Evolutionary conservation across 2,329 filamentous ascomycete species (phyloP).

Genomic region (Pseudopithomyces maydicus): DNA sequence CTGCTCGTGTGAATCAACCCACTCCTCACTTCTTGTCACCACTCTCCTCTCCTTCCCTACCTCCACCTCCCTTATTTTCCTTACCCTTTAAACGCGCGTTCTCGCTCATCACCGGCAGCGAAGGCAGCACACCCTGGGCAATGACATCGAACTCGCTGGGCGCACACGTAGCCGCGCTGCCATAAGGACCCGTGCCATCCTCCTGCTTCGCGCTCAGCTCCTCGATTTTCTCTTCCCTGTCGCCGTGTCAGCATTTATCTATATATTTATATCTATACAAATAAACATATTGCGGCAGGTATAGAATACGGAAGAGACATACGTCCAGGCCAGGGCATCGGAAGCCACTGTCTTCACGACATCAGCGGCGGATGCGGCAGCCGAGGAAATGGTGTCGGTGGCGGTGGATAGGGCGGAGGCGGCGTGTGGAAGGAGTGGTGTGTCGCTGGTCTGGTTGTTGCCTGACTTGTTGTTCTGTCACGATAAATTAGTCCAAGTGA

Average conservation of each 20-base stretch:
- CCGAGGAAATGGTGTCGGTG: not conserved
- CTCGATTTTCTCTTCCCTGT: slow-evolving; percentile 27
- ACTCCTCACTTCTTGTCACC: not conserved
- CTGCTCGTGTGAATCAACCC: not conserved
- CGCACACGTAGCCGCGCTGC: slow-evolving; percentile 35
- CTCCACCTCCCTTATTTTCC: not conserved
- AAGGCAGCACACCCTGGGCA: slow-evolving; percentile 33
- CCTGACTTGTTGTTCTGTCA: not conserved
- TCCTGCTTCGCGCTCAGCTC: slow-evolving; percentile 23
- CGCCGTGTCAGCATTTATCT: not conserved
- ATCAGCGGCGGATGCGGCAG: not conserved
- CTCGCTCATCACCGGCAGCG: slow-evolving; percentile 12
- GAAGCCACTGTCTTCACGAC: slow-evolving; percentile 24
- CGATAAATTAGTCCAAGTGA: not conserved
- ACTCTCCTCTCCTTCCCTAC: not conserved
- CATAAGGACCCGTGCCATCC: slow-evolving; percentile 37
- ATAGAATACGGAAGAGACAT: not conserved
- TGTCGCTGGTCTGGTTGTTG: not conserved
- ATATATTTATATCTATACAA: not conserved
- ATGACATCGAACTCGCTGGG: slow-evolving; percentile 42
- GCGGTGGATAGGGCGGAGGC: not conserved
- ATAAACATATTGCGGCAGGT: not conserved
- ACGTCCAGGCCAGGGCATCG: slow-evolving; percentile 28
- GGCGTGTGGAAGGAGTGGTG: not conserved
- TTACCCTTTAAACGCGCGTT: not conserved